A percentile compares a stretch with the other conserved stretches of the same genome.
These are phyloP conservation scores for Brachypodium distachyon DNA, from an alignment of 202 grass and related monocot genomes.

Conservation along the genomic window DNA sequence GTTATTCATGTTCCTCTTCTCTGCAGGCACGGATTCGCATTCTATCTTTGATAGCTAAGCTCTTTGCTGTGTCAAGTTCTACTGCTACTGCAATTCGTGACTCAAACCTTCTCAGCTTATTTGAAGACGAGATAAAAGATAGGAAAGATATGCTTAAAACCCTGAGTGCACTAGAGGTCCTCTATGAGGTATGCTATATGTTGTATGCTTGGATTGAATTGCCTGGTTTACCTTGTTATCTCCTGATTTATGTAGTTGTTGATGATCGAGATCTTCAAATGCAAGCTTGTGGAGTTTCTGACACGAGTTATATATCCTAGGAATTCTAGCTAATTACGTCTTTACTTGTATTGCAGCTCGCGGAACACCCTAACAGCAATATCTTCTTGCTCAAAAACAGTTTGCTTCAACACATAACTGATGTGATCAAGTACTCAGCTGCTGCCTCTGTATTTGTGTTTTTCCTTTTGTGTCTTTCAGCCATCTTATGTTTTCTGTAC, in stretches of 20 bases:
- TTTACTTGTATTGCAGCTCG: constrained; percentile 47
- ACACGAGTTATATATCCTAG: constrained; percentile 5
- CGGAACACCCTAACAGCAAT: constrained; percentile 70
- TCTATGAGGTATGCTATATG: constrained; percentile 58
- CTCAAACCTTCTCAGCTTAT: constrained; percentile 74
- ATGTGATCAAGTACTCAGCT: constrained; percentile 66
- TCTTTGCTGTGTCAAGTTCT: constrained; percentile 61
- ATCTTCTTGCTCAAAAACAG: constrained; percentile 57
- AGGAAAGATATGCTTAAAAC: constrained; percentile 61
- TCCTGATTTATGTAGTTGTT: neutral
- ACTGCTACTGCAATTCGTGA: constrained; percentile 49
- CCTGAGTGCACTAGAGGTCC: constrained; percentile 72
- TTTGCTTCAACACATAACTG: constrained; percentile 69
- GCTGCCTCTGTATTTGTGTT: constrained; percentile 9
- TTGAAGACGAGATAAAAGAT: constrained; percentile 82
- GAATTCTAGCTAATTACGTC: constrained; percentile 20
- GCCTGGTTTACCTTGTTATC: neutral
- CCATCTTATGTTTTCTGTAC: neutral
- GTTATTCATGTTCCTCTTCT: constrained; percentile 7
- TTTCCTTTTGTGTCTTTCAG: constrained; percentile 11
- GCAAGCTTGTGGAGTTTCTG: neutral
- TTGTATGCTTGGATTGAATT: neutral
- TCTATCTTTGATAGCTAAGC: constrained; percentile 78
- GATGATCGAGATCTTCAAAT: neutral
- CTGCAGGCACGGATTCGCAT: constrained; percentile 62